These are phyloP conservation scores for Dryas alaskensis DNA, from an alignment of 306 rosid genomes.

Conservation along the genomic window DNA sequence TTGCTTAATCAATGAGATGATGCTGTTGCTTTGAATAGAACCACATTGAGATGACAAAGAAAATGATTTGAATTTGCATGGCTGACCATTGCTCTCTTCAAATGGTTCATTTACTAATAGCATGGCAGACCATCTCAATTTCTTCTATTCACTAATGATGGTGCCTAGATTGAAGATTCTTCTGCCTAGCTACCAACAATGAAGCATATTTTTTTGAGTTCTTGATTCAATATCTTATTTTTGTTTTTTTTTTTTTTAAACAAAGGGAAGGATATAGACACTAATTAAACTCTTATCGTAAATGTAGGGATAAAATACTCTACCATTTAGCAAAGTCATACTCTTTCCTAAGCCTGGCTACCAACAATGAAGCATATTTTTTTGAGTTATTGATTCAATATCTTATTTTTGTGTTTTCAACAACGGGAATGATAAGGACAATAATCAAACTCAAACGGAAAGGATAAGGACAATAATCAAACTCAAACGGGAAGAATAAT, in stretches of 20 bases:
- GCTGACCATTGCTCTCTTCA: constrained; percentile 15
- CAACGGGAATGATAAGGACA: too few relatives aligned
- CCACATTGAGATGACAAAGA: not conserved
- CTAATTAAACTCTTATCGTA: too few relatives aligned
- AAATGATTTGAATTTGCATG: constrained; percentile 1
- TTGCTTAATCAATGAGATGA: not conserved
- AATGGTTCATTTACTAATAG: not conserved
- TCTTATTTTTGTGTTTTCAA: not conserved
- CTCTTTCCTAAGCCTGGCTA: too few relatives aligned
- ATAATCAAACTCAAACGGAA: too few relatives aligned
- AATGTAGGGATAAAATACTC: too few relatives aligned
- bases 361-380: not conserved
- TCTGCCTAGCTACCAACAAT: too few relatives aligned
- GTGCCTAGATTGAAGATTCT: not conserved
- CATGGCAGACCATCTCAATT: not conserved
- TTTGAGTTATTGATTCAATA: not conserved
- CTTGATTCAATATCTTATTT: not conserved
- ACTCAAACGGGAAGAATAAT: too few relatives aligned
- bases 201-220: not conserved
- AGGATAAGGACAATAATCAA: too few relatives aligned
- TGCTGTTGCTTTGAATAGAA: not conserved
- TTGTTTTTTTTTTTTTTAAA: not conserved
- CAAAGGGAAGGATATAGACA: too few relatives aligned
- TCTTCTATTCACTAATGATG: not conserved
- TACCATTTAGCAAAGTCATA: too few relatives aligned